phyloP scores from a whole-genome alignment of 192 early-diverging fungal species.

The Allomyces macrogynus region DNA sequence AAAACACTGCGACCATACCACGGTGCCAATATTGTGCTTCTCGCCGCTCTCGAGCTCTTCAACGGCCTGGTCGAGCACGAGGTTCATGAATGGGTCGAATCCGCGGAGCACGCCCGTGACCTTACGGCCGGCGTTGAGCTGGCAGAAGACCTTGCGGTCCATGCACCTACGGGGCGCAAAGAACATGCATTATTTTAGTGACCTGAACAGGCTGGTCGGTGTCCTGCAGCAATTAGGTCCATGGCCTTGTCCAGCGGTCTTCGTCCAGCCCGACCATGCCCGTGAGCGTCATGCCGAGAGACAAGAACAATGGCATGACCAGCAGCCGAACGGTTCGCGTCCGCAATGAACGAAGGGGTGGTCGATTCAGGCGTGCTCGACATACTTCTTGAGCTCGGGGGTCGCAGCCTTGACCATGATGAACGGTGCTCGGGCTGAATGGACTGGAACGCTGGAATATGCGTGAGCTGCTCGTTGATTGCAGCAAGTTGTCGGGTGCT shows the following conservation, averaged over 20 bases:
- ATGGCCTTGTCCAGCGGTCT: neutral
- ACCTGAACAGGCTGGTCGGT: neutral
- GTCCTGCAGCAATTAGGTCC: neutral
- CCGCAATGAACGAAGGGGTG: neutral
- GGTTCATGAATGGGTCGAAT: slow-evolving; percentile 99
- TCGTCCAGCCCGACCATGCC: neutral
- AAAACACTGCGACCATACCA: slow-evolving; percentile 28
- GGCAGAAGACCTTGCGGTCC: slow-evolving; percentile 81
- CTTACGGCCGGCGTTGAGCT: slow-evolving; percentile 75
- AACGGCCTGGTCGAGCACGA: slow-evolving; percentile 79
- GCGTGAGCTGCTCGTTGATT: no score
- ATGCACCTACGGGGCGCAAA: slow-evolving; percentile 37
- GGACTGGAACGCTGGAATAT: no score
- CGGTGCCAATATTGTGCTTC: slow-evolving; percentile 60
- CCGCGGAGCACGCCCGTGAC: slow-evolving; percentile 91
- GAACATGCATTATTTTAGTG: slow-evolving; percentile 2
- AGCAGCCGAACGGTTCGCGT: no score
- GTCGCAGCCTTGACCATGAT: slow-evolving; percentile 35
- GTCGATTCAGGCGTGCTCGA: neutral
- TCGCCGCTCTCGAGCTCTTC: slow-evolving; percentile 55
- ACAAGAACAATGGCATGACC: neutral
- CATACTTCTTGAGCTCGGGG: slow-evolving; percentile 42
- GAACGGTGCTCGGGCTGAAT: no score
- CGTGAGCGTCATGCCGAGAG: neutral
- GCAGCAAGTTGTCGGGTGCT: no score